phyloP scores from a whole-genome alignment of 164 flowering plant genomes.

The Echeveria elegans region DNA sequence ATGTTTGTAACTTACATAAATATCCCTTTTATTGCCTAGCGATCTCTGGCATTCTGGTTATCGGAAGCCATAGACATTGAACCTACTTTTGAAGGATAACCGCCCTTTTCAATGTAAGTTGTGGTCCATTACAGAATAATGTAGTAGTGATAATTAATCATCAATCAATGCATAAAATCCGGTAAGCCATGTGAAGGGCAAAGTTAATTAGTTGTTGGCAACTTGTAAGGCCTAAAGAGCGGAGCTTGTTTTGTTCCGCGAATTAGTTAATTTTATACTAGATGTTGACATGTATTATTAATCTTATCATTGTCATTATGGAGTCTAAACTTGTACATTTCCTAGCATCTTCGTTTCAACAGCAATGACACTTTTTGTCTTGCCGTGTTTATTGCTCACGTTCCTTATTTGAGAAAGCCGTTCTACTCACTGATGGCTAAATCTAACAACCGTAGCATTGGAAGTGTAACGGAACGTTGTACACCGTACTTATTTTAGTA shows the following conservation, averaged over 20 bases:
- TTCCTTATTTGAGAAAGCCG: not conserved
- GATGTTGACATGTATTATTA: not conserved
- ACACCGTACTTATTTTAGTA: no score
- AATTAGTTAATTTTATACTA: not conserved
- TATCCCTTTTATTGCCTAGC: not conserved
- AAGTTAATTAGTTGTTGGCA: not conserved
- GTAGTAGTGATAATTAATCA: not conserved
- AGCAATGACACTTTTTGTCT: not conserved
- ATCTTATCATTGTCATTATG: not conserved
- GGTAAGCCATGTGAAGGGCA: not conserved
- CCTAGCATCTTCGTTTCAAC: no score
- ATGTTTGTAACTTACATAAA: constrained; percentile 3
- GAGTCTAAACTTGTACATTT: no score
- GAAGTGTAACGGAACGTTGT: not conserved
- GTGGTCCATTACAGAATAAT: not conserved
- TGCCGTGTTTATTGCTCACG: not conserved
- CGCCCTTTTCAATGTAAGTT: not conserved
- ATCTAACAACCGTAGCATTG: not conserved
- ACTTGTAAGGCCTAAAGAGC: not conserved
- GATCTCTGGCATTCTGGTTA: not conserved
- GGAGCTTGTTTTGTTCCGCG: not conserved
- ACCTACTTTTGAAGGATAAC: not conserved
- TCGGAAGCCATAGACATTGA: not conserved
- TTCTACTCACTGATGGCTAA: not conserved
- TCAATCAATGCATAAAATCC: not conserved